Base-by-base conservation (phyloP, 1,139 yeast genomes). In the Suhomyces bolitotheri region DNA sequence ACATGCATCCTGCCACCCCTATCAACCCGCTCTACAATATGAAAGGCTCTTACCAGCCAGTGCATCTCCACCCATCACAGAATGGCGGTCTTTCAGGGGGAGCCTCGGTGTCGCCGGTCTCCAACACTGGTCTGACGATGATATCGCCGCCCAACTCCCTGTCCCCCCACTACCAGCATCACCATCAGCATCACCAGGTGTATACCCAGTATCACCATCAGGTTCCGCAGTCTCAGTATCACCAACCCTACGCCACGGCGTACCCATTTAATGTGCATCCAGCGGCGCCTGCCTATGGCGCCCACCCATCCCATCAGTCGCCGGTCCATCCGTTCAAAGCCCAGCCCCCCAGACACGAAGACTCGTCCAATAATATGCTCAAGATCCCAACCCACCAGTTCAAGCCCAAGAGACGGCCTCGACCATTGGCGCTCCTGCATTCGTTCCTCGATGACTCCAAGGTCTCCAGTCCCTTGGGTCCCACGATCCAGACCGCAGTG, bases 331-430 rank as follows among this genome's bases (percentile, higher is more conserved):
- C 14, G 10, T 25, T 16, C 22, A 27, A 25, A 4, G 25, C 32
- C 21, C 32, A 15, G n/a, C 22, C 15, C 15, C 31, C 31, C 7
- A 19, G 27, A 12, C 37, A 29, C 11, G 32, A 29, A 16, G 29
- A 25, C 17, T 11, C 19, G 7, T 2, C 24, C 12, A 29, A 16
- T 9, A 32, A 33, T 11, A 23, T 26, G 24, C 43, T 60, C 17
- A 60, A 54, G 37, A 35, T 59, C 12, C 66, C 68, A 3, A 42
- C 51, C 7, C 57, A 52, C 41, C 54, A 58, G 30, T 65, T 60
- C 45, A 67, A 64, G 43, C 71, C 73, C 8, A 68, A 66, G 38
- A 52, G 69, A 44, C 55, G 76, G 44, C 76, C 76, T 19, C 48
- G 66, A 33, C 76, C 75, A 7, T 56, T 70, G 34, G 50, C 69